Evolutionary conservation across 306 rosid species (phyloP), one percentile per base, ranked within the genome.

Genomic region (Pyrus pyrifolia): DNA sequence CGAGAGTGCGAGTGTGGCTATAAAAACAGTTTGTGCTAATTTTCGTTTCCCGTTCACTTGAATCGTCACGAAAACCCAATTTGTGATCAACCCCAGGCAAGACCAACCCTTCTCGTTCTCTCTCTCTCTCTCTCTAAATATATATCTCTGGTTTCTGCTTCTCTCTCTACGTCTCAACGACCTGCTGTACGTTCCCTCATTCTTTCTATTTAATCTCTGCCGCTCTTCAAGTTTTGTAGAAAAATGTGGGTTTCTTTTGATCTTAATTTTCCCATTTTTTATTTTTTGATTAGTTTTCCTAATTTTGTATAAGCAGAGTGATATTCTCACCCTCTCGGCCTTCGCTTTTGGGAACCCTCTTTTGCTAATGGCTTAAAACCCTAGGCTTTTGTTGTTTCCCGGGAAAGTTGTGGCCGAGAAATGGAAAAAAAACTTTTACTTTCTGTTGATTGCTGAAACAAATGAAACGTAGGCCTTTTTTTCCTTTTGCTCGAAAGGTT

Each of bases 371-470:
- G 10, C 23, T 59, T 68, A 49, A 61, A 81, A 80, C 89, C 89
- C 90, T 82, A 78, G 74, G 66, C 53, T 57, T 57, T 40, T 53
- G 62, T 78, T 81, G 67, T n/a, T 76, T 79, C 2, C 38, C 68
- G 29, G 38, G 66, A 61, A 77, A 73, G 8, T 21, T 30, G 2
- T 49, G 8, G 2, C 12, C 13, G 61, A 40, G 29, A 69, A 52
- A 52, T 61, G 19, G 51, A 45, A 5, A 22, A 38, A 4, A 4
- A 40, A 35, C n/a, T 45, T 42, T 21, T n/a, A 21, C 33, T 27
- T 6, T 11, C 21, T 63, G 22, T 17, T 63, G 17, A 29, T 63
- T 30, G 11, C 10, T 63, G 68, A 29, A 63, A 29, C 19, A 3
- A 3, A 6, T n/a, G 40, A 63, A 15, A 15, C 33, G 8, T 60